A percentile compares a stretch with the other conserved stretches of the same genome.
phyloP scores from a whole-genome alignment of 1,139 yeast genomes.

The Debaryomycetaceae sp. region DNA sequence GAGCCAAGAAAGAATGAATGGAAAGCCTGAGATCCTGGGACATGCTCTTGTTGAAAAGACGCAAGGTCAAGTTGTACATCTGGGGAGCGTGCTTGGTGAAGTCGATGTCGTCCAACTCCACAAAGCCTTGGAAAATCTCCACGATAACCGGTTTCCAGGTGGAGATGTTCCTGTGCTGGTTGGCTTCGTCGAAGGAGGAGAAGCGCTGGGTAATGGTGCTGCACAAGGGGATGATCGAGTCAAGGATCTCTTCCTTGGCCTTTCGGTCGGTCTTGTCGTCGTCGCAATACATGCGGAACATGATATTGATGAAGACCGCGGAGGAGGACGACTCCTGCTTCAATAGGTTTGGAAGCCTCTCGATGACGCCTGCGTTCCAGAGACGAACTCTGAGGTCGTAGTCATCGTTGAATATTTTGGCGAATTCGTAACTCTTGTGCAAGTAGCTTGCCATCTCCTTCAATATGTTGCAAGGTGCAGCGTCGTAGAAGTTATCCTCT shows the following conservation, averaged over 20 bases:
- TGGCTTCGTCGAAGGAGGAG: conserved; percentile 66
- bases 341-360: conserved; percentile 83
- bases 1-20: conserved; percentile 58
- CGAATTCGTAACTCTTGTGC: conserved; percentile 71
- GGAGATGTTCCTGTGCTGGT: conserved; percentile 73
- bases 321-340: conserved; percentile 91
- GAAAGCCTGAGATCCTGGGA: conserved; percentile 68
- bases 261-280: conserved; percentile 42
- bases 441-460: conserved; percentile 58
- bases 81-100: conserved; percentile 60
- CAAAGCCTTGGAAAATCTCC: conserved; percentile 78
- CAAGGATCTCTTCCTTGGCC: conserved; percentile 42
- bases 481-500: conserved; percentile 63
- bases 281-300: conserved; percentile 79
- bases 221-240: conserved; percentile 67
- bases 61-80: conserved; percentile 66
- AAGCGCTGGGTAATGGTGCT: conserved; percentile 66
- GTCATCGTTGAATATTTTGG: conserved; percentile 84
- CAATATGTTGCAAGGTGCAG: conserved; percentile 64
- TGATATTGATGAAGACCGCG: conserved; percentile 77
- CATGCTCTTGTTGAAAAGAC: conserved; percentile 64
- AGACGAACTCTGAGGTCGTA: conserved; percentile 79
- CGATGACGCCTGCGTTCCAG: conserved; percentile 91
- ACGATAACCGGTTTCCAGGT: conserved; percentile 93
- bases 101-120: conserved; percentile 73